Evolutionary conservation across 2,329 filamentous ascomycete genomes (phyloP), one percentile per base, ranked within the genome.

Genomic region (Plenodomus tracheiphilus): DNA sequence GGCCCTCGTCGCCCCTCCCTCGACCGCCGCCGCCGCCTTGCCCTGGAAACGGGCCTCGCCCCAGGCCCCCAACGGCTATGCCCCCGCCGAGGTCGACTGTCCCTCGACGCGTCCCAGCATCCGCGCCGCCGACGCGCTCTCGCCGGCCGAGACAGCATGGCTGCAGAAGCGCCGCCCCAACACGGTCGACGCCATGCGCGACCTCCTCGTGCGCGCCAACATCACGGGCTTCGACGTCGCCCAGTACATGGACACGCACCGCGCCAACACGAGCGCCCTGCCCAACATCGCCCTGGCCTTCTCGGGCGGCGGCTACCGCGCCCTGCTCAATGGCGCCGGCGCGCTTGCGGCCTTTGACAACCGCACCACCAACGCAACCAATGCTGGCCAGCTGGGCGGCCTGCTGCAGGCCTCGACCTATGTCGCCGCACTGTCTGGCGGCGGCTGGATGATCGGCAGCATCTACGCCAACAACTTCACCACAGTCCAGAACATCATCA

Each of bases 231-330:
- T 97, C 53, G 86, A 96, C 71, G 86, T 85, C n/a, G 78, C 77
- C 1, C 68, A 74, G 1, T 97, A 94, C 68, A 84, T 97, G 61
- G 79, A 85, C 45, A 75, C 74, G 1, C 70, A 83, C 51, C 73
- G 74, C 21, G 74, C 75, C 52, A 86, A 88, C 69, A 75, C 75
- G 0, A 79, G 79, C 15, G 76, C 78, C 1, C 62, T 87, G 20
- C 85, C 86, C 0, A 88, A 86, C 58, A 85, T 96, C 53, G 90
- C 80, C 15, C 82, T 96, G 54, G 89, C 91, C 10, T 77, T 88
- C 38, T 94, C 89, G 0, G 91, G 91, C 11, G 91, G 91, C 67
- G 91, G 91, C 30, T 96, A 94, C 69, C 81, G 91, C 47, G 91
- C 91, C n/a, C 79, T 95, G 75, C 78, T 92, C 76, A 93, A 88